Percentiles rank a stretch among this genome's conserved stretches.
Conservation (phyloP, 768 basidiomycete genomes). For the Termitomyces titanicus region DNA sequence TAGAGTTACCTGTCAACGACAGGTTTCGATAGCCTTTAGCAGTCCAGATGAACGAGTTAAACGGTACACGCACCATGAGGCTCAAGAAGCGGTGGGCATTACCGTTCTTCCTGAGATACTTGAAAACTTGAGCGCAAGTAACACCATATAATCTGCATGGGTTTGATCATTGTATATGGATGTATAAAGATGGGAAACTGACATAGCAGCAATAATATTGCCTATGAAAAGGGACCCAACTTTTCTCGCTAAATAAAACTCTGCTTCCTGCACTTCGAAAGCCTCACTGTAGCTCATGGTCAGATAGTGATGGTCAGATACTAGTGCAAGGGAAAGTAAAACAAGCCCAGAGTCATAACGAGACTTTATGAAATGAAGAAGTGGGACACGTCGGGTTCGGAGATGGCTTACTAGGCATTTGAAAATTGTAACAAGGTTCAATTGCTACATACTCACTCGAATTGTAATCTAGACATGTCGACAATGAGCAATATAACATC, state of each 20-base stretch:
- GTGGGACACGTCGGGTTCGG: neutral
- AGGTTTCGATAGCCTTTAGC: neutral
- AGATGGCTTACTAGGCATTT: neutral
- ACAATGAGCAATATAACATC: neutral
- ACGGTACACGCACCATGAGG: neutral
- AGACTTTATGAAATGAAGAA: neutral
- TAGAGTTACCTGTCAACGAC: neutral
- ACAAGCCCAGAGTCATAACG: neutral
- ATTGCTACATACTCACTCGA: neutral
- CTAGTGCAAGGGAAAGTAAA: neutral
- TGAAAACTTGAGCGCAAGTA: slow-evolving; percentile 2
- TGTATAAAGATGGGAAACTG: neutral
- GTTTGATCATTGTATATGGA: neutral
- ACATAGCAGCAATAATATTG: neutral
- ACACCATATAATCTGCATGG: slow-evolving; percentile 1
- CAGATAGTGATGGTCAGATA: neutral
- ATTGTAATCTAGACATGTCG: neutral
- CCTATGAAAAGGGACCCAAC: neutral
- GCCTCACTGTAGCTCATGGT: neutral
- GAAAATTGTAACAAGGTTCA: neutral
- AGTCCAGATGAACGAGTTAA: neutral
- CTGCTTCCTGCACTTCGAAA: neutral
- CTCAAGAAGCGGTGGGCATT: neutral
- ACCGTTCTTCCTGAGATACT: neutral
- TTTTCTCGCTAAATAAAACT: neutral